Evolutionary conservation across 1,284 basidiomycete genomes (phyloP), one percentile per base, ranked within the genome.

Genomic region (Ustilago shanxiensis): DNA sequence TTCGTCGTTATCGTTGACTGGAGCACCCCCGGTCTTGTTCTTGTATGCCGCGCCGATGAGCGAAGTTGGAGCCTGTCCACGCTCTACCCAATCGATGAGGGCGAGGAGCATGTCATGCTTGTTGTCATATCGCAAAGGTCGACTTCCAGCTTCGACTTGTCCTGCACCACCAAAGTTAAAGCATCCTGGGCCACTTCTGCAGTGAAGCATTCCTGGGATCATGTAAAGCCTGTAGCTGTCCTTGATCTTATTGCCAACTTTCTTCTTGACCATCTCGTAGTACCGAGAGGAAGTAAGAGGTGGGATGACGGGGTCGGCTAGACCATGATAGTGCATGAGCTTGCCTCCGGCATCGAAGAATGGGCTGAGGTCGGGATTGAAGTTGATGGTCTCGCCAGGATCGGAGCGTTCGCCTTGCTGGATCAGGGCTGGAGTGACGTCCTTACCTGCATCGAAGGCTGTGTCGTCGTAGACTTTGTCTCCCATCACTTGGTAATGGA

Each of bases 151-250:
- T 35, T 64, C 73, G 4, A 39, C 56, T 44, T 81, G 79, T 24
- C 64, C 47, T 1, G 67, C 64, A 6, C 74, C 74, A 49, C 81
- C 60, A 69, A 77, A 79, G 83, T 81, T 66, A 66, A 68, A 73
- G 66, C 76, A 44, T 20, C 77, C 71, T 47, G 69, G 18, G 60
- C 79, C 50, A 58, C 76, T 84, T 33, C 62, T 74, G 79, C 88
- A 88, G 67, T 88, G 88, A n/a, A 74, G 72, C 88, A 88, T 88
- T 1, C 88, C 88, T 1, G 87, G 87, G 18, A 88, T 85, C 28
- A 86, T 78, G 79, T 88, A 88, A n/a, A 88, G 83, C 16, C 86
- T 84, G 79, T 88, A 88, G 71, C 83, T 86, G 47, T 86, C 79
- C 58, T 86, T 81, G 22, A 87, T 81, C 2, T 35, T 51, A 20